Conservation (phyloP, 768 basidiomycete genomes). For the Hericium erinaceus region DNA sequence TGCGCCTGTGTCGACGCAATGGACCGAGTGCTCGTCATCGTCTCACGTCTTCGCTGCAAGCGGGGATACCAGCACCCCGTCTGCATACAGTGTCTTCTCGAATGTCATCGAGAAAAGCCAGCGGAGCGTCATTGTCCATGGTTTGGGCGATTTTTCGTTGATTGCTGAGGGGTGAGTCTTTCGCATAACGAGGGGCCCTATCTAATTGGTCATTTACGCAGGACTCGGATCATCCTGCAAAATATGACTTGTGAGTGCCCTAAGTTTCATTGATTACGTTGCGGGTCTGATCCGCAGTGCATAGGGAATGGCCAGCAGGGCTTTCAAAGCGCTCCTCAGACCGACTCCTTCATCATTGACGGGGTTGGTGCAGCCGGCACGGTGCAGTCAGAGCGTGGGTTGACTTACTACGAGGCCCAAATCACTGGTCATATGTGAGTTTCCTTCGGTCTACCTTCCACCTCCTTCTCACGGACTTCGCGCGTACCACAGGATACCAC, state of each 20-base stretch:
- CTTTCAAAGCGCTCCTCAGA: conserved; percentile 5
- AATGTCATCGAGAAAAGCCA: conserved; percentile 3
- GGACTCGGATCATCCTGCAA: conserved; percentile 8
- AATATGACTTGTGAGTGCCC: conserved; percentile 5
- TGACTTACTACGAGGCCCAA: conserved; percentile 10
- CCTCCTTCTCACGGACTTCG: not conserved
- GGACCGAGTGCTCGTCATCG: conserved; percentile 7
- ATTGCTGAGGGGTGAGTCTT: conserved; percentile 9
- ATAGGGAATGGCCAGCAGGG: conserved; percentile 11
- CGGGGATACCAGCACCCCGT: conserved; percentile 2
- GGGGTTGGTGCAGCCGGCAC: conserved; percentile 9
- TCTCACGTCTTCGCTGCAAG: not conserved
- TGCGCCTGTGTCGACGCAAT: conserved; percentile 7
- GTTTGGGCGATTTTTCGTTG: conserved; percentile 5
- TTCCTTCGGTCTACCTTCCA: not conserved
- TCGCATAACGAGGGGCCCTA: not conserved
- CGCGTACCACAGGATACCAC: conserved; percentile 7
- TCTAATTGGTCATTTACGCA: not conserved
- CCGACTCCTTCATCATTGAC: conserved; percentile 11
- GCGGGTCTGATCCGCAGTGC: not conserved
- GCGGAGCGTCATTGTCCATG: conserved; percentile 6
- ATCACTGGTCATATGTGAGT: conserved; percentile 15
- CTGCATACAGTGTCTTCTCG: conserved; percentile 2
- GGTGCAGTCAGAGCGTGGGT: conserved; percentile 12
- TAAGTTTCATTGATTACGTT: not conserved